Percentiles rank a stretch among this genome's conserved stretches.
Evolutionary conservation across 306 rosid species (phyloP).

Genomic region (Trifolium pratense): DNA sequence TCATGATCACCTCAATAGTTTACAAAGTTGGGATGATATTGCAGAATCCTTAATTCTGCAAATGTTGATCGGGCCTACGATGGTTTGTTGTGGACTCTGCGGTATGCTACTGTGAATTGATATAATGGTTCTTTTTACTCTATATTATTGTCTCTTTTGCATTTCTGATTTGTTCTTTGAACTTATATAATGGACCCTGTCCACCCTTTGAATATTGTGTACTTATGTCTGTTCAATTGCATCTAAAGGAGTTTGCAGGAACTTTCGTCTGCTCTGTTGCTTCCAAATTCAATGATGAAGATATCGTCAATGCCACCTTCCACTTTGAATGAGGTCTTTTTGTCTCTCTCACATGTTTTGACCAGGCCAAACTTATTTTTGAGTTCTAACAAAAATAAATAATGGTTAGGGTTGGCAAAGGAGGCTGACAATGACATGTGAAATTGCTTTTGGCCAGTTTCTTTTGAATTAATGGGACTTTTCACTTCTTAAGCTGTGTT

Average conservation of each 20-base stretch:
- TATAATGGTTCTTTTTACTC: conserved; percentile 32
- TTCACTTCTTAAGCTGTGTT: too few species aligned
- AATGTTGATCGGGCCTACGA: conserved; percentile 78
- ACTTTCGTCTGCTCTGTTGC: conserved; percentile 70
- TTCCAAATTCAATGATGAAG: conserved; percentile 54
- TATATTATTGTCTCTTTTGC: conserved; percentile 35
- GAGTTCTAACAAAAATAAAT: conserved; percentile 18
- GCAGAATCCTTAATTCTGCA: conserved; percentile 89
- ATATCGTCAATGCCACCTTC: conserved; percentile 50
- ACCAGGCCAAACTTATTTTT: conserved; percentile 13
- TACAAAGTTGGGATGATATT: conserved; percentile 45
- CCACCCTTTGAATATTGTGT: conserved; percentile 40
- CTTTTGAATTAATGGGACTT: too few species aligned
- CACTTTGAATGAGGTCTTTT: conserved; percentile 61
- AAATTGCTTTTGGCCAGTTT: too few species aligned
- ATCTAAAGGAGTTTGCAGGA: conserved; percentile 84
- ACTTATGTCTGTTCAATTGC: conserved; percentile 49
- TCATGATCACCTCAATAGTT: conserved; percentile 31
- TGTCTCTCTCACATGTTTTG: conserved; percentile 29
- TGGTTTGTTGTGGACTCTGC: conserved; percentile 86
- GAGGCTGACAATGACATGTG: conserved; percentile 19
- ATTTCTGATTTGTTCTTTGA: conserved; percentile 27
- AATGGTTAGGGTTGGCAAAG: conserved; percentile 29
- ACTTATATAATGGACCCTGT: conserved; percentile 26
- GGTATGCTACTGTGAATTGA: conserved; percentile 56